These are phyloP conservation scores for Pleurostoma richardsiae DNA, from an alignment of 2,329 filamentous ascomycete genomes.

Conservation along the genomic window DNA sequence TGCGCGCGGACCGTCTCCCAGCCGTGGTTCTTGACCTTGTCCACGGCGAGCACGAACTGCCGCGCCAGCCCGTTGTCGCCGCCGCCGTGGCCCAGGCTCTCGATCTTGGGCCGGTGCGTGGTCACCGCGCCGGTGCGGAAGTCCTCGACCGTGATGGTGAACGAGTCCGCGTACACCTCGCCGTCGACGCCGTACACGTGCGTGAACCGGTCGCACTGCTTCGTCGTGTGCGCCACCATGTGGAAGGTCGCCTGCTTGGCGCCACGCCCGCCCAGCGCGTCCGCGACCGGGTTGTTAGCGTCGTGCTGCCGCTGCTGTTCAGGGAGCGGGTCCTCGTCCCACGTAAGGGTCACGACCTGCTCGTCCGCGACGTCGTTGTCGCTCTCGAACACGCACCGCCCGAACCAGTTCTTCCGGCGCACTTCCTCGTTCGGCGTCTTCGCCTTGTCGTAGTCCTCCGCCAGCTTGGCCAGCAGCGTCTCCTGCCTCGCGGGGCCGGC, in stretches of 20 bases:
- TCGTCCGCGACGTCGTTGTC: conserved; percentile 95
- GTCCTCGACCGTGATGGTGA: conserved; percentile 68
- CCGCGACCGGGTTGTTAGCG: conserved; percentile 7
- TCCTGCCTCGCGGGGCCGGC: conserved; percentile 43
- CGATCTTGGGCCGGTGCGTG: conserved; percentile 55
- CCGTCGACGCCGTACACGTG: conserved; percentile 82
- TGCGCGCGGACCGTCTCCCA: conserved; percentile 69
- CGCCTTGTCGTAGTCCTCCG: conserved; percentile 45
- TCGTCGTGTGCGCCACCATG: conserved; percentile 87
- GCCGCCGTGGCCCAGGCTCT: conserved; percentile 62
- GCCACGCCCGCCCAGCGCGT: conserved; percentile 38
- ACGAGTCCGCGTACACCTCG: conserved; percentile 81
- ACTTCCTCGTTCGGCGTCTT: conserved; percentile 41
- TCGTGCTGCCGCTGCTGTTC: conserved; percentile 1
- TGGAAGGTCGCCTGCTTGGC: conserved; percentile 87
- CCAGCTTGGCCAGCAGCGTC: conserved; percentile 28
- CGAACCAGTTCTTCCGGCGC: conserved; percentile 68
- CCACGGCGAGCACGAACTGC: conserved; percentile 79
- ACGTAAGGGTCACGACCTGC: conserved; percentile 81
- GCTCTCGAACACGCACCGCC: conserved; percentile 88
- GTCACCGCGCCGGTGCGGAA: conserved; percentile 56
- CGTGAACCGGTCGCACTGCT: conserved; percentile 80
- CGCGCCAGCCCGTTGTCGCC: conserved; percentile 75
- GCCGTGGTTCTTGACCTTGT: conserved; percentile 67
- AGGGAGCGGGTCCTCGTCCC: conserved; percentile 64